Evolutionary conservation across 148 eudicot species (phyloP).

Genomic region (Spergularia marina): DNA sequence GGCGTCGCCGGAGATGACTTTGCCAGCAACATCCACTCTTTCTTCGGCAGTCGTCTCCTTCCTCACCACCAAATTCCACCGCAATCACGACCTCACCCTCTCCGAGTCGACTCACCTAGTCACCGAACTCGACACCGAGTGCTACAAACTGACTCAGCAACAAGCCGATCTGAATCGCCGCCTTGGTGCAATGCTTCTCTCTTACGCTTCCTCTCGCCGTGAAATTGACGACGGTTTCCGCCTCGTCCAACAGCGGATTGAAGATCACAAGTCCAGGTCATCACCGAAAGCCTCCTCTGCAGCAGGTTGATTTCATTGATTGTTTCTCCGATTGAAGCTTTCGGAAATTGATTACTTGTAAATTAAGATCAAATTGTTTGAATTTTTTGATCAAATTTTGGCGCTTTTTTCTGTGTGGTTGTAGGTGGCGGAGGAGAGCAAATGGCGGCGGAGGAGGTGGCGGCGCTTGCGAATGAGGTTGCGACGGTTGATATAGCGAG

Average conservation of each 20-base stretch:
- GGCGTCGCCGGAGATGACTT: conserved; percentile 21
- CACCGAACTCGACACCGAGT: conserved; percentile 51
- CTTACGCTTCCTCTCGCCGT: conserved; percentile 53
- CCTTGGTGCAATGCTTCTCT: conserved; percentile 36
- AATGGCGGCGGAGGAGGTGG: conserved; percentile 68
- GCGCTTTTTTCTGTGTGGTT: not conserved
- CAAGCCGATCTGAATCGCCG: conserved; percentile 49
- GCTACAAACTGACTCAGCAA: conserved; percentile 41
- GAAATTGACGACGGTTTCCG: conserved; percentile 34
- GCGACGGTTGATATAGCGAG: conserved; percentile 85
- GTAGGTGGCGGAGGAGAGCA: conserved; percentile 42
- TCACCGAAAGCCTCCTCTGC: conserved; percentile 29
- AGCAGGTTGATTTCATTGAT: conserved; percentile 17
- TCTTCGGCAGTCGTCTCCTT: conserved; percentile 51
- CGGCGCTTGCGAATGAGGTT: conserved; percentile 87
- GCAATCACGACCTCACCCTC: conserved; percentile 40
- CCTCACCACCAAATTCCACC: conserved; percentile 48
- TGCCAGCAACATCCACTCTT: conserved; percentile 53
- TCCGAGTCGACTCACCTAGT: conserved; percentile 41
- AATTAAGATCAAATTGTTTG: not conserved
- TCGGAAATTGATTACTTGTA: not conserved
- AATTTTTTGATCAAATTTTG: conserved; percentile 6
- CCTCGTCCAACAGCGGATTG: conserved; percentile 22
- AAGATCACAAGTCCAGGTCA: conserved; percentile 40
- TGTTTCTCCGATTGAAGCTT: not conserved